Evolutionary conservation across 2,329 filamentous ascomycete genomes (phyloP).

Genomic region (Sporothrix humicola): DNA sequence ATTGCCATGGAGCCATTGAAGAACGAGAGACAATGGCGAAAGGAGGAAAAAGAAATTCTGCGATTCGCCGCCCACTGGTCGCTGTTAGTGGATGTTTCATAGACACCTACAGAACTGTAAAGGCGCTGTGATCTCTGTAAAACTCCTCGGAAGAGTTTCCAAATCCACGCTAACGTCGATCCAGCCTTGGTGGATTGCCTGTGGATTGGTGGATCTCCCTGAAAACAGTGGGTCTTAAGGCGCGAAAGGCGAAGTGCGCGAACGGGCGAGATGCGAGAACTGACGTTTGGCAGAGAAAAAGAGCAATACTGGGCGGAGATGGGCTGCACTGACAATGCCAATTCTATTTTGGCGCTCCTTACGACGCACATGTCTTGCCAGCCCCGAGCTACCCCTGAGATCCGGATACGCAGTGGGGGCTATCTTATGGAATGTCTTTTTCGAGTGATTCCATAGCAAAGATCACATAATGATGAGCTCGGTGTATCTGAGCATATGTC

Average conservation of each 20-base stretch:
- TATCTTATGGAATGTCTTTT: neutral
- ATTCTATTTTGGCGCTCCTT: neutral
- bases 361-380: neutral
- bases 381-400: neutral
- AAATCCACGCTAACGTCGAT: slow-evolving; percentile 3
- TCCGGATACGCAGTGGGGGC: slow-evolving; percentile 6
- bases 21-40: neutral
- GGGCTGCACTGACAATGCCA: slow-evolving; percentile 8
- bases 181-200: slow-evolving; percentile 1
- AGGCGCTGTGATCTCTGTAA: neutral
- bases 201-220: neutral
- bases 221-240: neutral
- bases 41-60: neutral
- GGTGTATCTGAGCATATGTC: neutral
- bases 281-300: neutral
- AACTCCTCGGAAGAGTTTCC: neutral
- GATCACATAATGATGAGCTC: neutral
- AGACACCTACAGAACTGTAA: neutral
- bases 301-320: neutral
- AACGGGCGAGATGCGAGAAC: slow-evolving; percentile 8
- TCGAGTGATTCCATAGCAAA: neutral
- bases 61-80: slow-evolving; percentile 8
- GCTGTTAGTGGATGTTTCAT: neutral
- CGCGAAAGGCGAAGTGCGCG: slow-evolving; percentile 21
- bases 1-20: neutral